Evolutionary conservation across 495 filamentous ascomycete species (phyloP).

Genomic region (Aspergillus cristatus): DNA sequence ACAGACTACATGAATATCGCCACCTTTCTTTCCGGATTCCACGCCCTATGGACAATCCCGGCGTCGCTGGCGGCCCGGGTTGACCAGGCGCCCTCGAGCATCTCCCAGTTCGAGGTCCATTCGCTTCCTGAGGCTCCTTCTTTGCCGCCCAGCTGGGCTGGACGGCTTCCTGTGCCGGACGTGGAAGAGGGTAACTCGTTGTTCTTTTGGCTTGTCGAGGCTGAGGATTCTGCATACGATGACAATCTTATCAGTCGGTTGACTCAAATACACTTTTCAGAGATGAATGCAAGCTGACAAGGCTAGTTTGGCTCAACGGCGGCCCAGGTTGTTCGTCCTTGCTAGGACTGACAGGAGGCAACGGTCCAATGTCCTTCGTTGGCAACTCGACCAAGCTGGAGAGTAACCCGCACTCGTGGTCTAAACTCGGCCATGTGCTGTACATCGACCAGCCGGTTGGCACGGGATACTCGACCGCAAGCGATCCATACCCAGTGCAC

Average conservation of each 20-base stretch:
- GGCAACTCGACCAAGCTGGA: conserved; percentile 18
- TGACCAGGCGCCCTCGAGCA: conserved; percentile 2
- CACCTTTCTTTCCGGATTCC: conserved; percentile 12
- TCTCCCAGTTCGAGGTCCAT: conserved; percentile 19
- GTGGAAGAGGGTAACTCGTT: conserved; percentile 22
- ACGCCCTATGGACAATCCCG: conserved; percentile 11
- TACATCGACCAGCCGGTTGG: conserved; percentile 38
- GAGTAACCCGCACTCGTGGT: conserved; percentile 30
- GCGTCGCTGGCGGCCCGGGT: conserved; percentile 1
- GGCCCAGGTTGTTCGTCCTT: conserved; percentile 62
- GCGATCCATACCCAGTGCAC: conserved; percentile 16
- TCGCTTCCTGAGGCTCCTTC: conserved; percentile 20
- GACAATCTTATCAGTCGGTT: conserved; percentile 31
- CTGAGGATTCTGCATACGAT: conserved; percentile 21
- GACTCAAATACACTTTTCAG: background rate
- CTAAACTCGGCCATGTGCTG: conserved; percentile 29
- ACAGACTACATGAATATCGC: conserved; percentile 13
- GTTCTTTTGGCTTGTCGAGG: conserved; percentile 35
- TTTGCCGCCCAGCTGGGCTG: conserved; percentile 32
- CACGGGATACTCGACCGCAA: conserved; percentile 28
- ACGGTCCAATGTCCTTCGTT: conserved; percentile 20
- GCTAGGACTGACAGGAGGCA: conserved; percentile 43
- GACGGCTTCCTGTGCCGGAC: conserved; percentile 26
- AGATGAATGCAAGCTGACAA: background rate
- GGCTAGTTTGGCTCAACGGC: conserved; percentile 58